Evolutionary conservation across 495 filamentous ascomycete genomes (phyloP), one percentile per base, ranked within the genome.

Genomic region (Ramalina peruviana): DNA sequence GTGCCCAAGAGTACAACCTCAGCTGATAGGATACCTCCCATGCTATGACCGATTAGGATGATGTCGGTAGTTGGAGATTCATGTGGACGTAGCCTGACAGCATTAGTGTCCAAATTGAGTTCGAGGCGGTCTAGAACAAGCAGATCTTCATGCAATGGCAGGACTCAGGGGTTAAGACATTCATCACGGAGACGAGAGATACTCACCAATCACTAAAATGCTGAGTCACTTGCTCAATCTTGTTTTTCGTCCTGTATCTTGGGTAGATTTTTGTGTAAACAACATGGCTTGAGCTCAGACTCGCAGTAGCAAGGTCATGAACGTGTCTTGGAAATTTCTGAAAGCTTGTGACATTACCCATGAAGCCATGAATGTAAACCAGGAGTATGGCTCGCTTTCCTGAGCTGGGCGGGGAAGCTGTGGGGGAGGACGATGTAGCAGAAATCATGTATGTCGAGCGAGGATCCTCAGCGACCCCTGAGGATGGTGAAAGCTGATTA

Each of bases 181-280:
- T 13, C 9, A 33, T 13, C 30, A 33, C 30, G 9, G 6, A 13
- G 30, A 33, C 30, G 30, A 33, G 30, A 7, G 7, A 37, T 58
- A 19, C 67, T 44, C 65, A 81, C 89, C 89, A 97, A 48, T 62
- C 62, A 52, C 85, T 88, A 57, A 97, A 94, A 56, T 85, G 82
- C 51, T 88, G 80, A 21, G 79, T 72, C 3, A 86, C 88, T 57
- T 81, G 72, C 20, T 78, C 70, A 30, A 95, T 80, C 20, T 78
- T 70, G 50, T 85, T 78, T 39, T 85, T 81, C 3, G 86, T 88
- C 60, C 85, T 85, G 66, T 94, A 97, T 36, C 81, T 81, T 1
- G 90, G 90, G 65, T 95, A 97, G 21, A 97, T 81, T 57, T 92
- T 92, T 16, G 88, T 83, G 65, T 93, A 87, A 0, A 97, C 79